These are phyloP conservation scores for Tetradesmus lagerheimii DNA, from an alignment of 139 green algal species.

Conservation along the genomic window DNA sequence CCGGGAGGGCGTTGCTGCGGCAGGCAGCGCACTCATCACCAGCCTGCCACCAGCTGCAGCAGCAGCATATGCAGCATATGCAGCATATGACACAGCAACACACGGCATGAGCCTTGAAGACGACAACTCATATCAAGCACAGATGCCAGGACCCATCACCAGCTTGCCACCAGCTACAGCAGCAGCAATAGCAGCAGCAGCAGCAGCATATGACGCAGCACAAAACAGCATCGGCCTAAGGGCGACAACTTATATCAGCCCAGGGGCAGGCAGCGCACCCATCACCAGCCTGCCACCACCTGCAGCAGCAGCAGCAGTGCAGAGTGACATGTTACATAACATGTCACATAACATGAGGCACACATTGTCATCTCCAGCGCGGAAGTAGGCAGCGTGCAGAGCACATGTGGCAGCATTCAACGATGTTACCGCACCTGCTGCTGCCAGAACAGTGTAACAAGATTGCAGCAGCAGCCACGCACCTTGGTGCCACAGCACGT, in stretches of 20 bases:
- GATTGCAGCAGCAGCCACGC: neutral
- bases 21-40: neutral
- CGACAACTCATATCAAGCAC: too few relatives aligned
- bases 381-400: too few relatives aligned
- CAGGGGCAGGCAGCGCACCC: conserved; percentile 31
- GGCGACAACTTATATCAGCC: too few relatives aligned
- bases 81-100: too few relatives aligned
- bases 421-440: too few relatives aligned
- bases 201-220: neutral
- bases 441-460: too few relatives aligned
- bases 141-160: neutral
- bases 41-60: neutral
- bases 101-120: too few relatives aligned
- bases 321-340: too few relatives aligned
- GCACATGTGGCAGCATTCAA: too few relatives aligned
- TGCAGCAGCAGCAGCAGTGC: conserved; percentile 29
- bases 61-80: neutral
- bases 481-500: conserved; percentile 45
- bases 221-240: too few relatives aligned
- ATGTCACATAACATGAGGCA: too few relatives aligned
- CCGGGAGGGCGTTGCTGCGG: conserved; percentile 37
- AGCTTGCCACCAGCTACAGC: conserved; percentile 38
- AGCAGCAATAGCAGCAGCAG: neutral
- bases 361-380: too few relatives aligned
- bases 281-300: conserved; percentile 38